Evolutionary conservation across 225 moss, liverwort and hornwort genomes (phyloP).

Genomic region (Pseudisothecium myosuroides): DNA sequence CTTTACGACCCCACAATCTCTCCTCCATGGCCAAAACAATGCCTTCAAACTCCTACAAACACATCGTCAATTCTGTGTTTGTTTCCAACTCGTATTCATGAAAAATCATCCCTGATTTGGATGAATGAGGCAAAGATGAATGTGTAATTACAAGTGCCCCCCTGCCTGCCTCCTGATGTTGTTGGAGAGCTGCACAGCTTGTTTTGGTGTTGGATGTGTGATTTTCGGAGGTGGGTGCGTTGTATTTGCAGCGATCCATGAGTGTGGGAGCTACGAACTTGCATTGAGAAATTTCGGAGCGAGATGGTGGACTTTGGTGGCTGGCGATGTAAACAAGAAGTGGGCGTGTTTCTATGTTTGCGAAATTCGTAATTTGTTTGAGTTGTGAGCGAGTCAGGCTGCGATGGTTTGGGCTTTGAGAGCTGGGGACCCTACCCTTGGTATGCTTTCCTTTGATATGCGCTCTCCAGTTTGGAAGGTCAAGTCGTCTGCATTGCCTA

Average conservation of each 20-base stretch:
- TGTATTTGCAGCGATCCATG: not conserved
- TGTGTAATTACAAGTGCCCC: not conserved
- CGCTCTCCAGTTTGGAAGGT: not conserved
- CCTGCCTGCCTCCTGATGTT: not conserved
- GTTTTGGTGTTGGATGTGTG: not conserved
- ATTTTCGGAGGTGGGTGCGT: not conserved
- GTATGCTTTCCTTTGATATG: not conserved
- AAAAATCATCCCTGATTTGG: not conserved
- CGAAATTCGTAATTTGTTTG: not conserved
- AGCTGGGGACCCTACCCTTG: constrained; percentile 21
- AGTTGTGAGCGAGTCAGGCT: not conserved
- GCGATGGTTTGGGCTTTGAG: constrained; percentile 54
- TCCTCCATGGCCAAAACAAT: not conserved
- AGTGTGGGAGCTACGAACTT: not conserved
- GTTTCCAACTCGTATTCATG: not conserved
- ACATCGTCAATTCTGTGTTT: not conserved
- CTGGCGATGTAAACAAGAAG: not conserved
- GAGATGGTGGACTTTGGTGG: not conserved
- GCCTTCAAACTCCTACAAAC: not conserved
- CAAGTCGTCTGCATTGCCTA: not conserved
- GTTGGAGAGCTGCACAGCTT: not conserved
- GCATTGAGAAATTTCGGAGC: not conserved
- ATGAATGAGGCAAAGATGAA: constrained; percentile 3
- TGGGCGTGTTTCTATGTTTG: not conserved
- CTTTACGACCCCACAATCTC: constrained; percentile 23